Evolutionary conservation across 108 stramenopile genomes (phyloP).

Genomic region (Nitzschia putrida): DNA sequence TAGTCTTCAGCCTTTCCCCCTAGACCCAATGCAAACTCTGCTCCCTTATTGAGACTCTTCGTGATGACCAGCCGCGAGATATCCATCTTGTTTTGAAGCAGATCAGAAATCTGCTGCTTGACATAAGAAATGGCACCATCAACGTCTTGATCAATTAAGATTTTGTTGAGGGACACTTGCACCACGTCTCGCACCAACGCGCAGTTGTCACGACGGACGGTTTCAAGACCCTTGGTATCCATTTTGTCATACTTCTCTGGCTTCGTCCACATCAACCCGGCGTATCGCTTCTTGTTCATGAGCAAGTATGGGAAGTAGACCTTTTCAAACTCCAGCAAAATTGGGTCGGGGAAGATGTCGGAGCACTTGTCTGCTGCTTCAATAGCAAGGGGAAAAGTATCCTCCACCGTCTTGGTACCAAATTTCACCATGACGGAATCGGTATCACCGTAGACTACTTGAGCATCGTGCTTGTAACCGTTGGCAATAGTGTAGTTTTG

Average conservation of each 20-base stretch:
- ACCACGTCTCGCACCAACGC: slow-evolving; percentile 95
- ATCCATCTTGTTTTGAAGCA: slow-evolving; percentile 99
- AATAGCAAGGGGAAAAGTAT: slow-evolving; percentile 93
- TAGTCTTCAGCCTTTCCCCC: slow-evolving; percentile 94
- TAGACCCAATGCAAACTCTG: slow-evolving; percentile 88
- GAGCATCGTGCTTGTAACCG: slow-evolving; percentile 91
- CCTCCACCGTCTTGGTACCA: slow-evolving; percentile 87
- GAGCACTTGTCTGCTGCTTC: slow-evolving; percentile 95
- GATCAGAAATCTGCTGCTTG: slow-evolving; percentile 90
- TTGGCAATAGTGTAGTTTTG: slow-evolving; percentile 91
- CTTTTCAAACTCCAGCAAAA: slow-evolving; percentile 95
- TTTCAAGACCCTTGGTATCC: slow-evolving; percentile 99
- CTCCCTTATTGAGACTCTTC: slow-evolving; percentile 96
- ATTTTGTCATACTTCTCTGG: slow-evolving; percentile 97
- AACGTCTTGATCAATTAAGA: slow-evolving; percentile 93
- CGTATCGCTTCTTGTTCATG: slow-evolving; percentile 99
- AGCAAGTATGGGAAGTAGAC: slow-evolving; percentile 98
- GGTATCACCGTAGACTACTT: slow-evolving; percentile 98
- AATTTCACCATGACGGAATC: slow-evolving; percentile 99
- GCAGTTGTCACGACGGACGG: slow-evolving; percentile 99
- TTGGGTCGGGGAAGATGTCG: slow-evolving; percentile 92
- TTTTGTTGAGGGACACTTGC: slow-evolving; percentile 96
- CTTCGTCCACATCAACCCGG: slow-evolving; percentile 96
- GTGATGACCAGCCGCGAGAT: slow-evolving; percentile 97
- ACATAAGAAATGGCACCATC: slow-evolving; percentile 90